A percentile compares a stretch with the other conserved stretches of the same genome.
phyloP scores from a whole-genome alignment of 305 asterid genomes.

The Salvia sclarea region DNA sequence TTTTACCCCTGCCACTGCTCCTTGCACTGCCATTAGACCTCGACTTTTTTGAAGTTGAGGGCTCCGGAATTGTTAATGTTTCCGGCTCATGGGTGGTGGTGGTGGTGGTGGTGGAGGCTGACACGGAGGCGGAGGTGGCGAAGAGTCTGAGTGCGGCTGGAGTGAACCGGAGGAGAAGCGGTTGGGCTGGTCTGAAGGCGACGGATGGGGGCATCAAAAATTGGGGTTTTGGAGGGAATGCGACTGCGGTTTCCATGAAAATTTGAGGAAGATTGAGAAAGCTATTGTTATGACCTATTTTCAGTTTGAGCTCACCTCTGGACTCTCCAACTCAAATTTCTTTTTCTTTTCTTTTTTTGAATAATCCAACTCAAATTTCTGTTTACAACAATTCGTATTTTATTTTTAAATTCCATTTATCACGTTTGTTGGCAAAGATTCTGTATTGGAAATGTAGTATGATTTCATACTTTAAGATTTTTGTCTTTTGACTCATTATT shows the following conservation, averaged over 20 bases:
- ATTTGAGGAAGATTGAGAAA: not conserved
- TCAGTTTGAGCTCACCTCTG: too few species aligned
- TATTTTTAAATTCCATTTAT: too few species aligned
- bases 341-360: too few species aligned
- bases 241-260: constrained; percentile 39
- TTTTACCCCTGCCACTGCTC: constrained; percentile 33
- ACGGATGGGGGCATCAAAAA: constrained; percentile 48
- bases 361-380: not conserved
- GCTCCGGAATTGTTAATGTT: constrained; percentile 36
- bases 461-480: too few species aligned
- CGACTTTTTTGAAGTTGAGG: constrained; percentile 32
- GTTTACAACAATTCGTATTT: too few species aligned
- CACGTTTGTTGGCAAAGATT: too few species aligned
- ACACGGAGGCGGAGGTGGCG: constrained; percentile 29
- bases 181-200: constrained; percentile 39
- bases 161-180: constrained; percentile 36
- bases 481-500: too few species aligned
- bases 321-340: not conserved
- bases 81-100: constrained; percentile 23
- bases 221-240: constrained; percentile 49
- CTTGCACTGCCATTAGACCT: constrained; percentile 36
- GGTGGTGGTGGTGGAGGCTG: constrained; percentile 31
- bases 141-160: constrained; percentile 27
- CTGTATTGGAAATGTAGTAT: too few species aligned
- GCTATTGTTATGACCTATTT: too few species aligned